A percentile compares a stretch with the other conserved stretches of the same genome.
phyloP scores from a whole-genome alignment of 2,329 filamentous ascomycete genomes.

The Arachnomyces sp. region DNA sequence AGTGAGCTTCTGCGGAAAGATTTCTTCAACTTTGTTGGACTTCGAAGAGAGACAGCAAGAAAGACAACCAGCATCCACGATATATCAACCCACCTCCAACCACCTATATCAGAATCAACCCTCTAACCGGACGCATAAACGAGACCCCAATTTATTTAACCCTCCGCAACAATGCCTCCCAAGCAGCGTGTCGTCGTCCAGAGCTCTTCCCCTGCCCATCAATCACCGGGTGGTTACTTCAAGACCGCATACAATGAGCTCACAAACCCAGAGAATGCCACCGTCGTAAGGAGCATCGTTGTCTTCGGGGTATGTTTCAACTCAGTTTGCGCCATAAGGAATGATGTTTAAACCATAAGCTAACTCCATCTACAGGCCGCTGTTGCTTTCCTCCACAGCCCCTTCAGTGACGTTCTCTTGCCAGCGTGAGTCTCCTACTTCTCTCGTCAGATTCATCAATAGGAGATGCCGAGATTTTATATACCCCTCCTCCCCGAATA shows the following conservation, averaged over 20 bases:
- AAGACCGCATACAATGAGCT: slow-evolving; percentile 53
- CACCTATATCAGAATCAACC: neutral
- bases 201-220: slow-evolving; percentile 34
- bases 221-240: slow-evolving; percentile 46
- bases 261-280: slow-evolving; percentile 59
- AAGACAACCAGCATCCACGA: neutral
- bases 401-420: slow-evolving; percentile 58
- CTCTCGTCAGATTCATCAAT: neutral
- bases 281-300: slow-evolving; percentile 58
- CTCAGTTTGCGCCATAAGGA: neutral
- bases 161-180: slow-evolving; percentile 49
- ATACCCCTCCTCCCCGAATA: too few species aligned
- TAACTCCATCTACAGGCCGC: slow-evolving; percentile 44
- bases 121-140: neutral
- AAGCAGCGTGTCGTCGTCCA: slow-evolving; percentile 51
- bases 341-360: slow-evolving; percentile 11
- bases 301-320: slow-evolving; percentile 55
- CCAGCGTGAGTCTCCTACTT: slow-evolving; percentile 43
- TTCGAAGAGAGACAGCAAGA: neutral
- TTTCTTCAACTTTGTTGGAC: slow-evolving; percentile 20
- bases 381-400: slow-evolving; percentile 59
- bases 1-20: slow-evolving; percentile 18
- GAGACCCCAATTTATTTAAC: slow-evolving; percentile 3
- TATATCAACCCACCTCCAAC: neutral
- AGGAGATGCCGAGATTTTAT: too few species aligned